Evolutionary conservation across 805 yeast species (phyloP), one percentile per base, ranked within the genome.

Genomic region (Candida wancherniae): DNA sequence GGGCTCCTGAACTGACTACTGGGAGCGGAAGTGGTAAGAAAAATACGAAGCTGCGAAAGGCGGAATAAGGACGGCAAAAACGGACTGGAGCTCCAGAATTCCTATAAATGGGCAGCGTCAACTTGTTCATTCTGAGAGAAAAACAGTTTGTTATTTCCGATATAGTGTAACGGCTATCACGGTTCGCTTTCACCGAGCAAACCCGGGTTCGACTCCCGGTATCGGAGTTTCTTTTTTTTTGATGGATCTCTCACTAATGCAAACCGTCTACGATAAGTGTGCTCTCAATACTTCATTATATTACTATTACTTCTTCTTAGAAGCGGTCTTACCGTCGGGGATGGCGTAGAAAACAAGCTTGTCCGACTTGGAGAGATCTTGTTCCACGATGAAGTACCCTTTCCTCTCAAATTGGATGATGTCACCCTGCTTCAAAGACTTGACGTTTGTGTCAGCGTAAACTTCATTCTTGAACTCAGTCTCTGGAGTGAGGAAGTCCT

Each of bases 321-420:
- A 45, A 18, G 51, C 63, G 29, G 59, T 45, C 66, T 88, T 90
- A 57, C 97, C 97, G 59, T 90, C 97, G 41, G 97, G 97, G 49
- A 90, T 86, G 44, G 95, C 81, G 67, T 83, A 90, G 71, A 90
- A 82, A 29, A 82, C 80, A 41, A 77, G 80, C 41, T 77, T 75
- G 47, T 75, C 67, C 36, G 79, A 83, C 37, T 71, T 75, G 19
- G 64, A 58, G 40, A 69, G 70, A 19, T 71, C 54, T 45, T 37
- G 61, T 52, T 90, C 97, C 39, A 88, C 69, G 57, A 92, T 77
- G 77, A 66, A 90, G 72, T 86, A 90, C 50, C 97, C 97, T 69
- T 90, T 90, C 71, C 97, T 84, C 67, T 90, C 97, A 47, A 90
- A 87, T 67, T 90, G 97, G 47, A 90, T 77, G 36, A 88, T 69